These are phyloP conservation scores for Sporisorium exsertum DNA, from an alignment of 1,284 basidiomycete species.

Conservation along the genomic window DNA sequence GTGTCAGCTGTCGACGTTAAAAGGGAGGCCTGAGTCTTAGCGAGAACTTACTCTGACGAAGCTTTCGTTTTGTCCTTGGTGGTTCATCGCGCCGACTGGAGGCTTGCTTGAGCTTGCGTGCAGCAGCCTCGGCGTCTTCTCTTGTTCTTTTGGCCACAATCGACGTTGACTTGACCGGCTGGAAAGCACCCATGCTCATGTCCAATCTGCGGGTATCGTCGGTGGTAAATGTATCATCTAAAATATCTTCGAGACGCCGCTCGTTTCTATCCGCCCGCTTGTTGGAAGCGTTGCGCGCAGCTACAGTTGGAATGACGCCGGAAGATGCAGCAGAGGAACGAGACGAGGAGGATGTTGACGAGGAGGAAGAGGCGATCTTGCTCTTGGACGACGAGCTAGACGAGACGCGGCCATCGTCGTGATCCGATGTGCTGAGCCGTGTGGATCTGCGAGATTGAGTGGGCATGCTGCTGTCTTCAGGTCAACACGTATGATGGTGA, in stretches of 20 bases:
- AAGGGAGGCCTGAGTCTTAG: neutral
- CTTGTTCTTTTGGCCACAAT: conserved; percentile 12
- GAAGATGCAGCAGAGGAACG: conserved; percentile 47
- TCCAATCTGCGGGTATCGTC: conserved; percentile 38
- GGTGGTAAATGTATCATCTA: conserved; percentile 31
- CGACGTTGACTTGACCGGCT: conserved; percentile 26
- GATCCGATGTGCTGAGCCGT: conserved; percentile 38
- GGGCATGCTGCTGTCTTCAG: conserved; percentile 29
- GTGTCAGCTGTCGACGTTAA: neutral
- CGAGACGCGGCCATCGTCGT: conserved; percentile 21
- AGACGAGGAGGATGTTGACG: conserved; percentile 29
- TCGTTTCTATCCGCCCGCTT: conserved; percentile 25
- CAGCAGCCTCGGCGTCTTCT: conserved; percentile 28
- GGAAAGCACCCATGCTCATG: conserved; percentile 43
- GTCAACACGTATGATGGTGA: conserved; percentile 8
- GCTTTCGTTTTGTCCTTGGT: conserved; percentile 34
- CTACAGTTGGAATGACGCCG: conserved; percentile 48
- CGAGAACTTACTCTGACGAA: conserved; percentile 30
- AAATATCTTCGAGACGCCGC: conserved; percentile 41
- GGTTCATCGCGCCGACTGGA: conserved; percentile 25
- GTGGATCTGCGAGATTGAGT: conserved; percentile 38
- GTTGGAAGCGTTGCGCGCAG: conserved; percentile 37
- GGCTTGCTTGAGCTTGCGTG: conserved; percentile 32
- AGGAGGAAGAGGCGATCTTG: conserved; percentile 17
- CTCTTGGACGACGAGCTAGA: conserved; percentile 25